Evolutionary conservation across 2,329 filamentous ascomycete species (phyloP).

Genomic region (Ascochyta fabae): DNA sequence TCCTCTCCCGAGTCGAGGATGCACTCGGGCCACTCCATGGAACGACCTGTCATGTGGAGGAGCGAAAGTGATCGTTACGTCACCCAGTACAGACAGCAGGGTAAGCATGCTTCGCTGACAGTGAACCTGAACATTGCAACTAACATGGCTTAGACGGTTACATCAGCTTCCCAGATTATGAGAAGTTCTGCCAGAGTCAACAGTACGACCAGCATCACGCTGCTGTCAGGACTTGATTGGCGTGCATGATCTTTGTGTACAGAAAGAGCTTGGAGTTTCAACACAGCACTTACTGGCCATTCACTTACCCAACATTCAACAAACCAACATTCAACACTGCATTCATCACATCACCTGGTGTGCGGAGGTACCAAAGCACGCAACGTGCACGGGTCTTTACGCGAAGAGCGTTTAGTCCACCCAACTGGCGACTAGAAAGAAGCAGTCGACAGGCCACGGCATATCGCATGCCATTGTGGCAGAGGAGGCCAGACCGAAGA

Average conservation of each 20-base stretch:
- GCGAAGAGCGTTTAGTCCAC: background rate
- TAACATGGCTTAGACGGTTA: conserved; percentile 59
- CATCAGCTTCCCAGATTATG: conserved; percentile 77
- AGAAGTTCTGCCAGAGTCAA: conserved; percentile 62
- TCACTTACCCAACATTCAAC: conserved; percentile 4
- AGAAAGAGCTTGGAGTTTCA: conserved; percentile 4
- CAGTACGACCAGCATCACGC: conserved; percentile 41
- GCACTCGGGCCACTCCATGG: conserved; percentile 37
- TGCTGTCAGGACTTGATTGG: conserved; percentile 43
- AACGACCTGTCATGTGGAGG: conserved; percentile 44
- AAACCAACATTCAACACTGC: background rate
- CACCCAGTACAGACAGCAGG: conserved; percentile 45
- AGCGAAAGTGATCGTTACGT: conserved; percentile 49
- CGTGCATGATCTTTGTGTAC: background rate
- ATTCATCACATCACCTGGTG: background rate
- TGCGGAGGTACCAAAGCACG: background rate
- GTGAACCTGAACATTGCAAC: conserved; percentile 5
- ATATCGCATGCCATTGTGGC: conserved; percentile 3
- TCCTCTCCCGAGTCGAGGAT: conserved; percentile 38
- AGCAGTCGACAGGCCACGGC: background rate
- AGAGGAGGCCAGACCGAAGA: conserved; percentile 12
- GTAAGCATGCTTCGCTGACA: conserved; percentile 32
- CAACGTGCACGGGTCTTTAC: background rate
- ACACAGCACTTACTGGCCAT: conserved; percentile 1
- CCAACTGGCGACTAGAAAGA: background rate